These are phyloP conservation scores for Symbiodinium natans DNA, from an alignment of 73 alveolate genomes.

Conservation along the genomic window DNA sequence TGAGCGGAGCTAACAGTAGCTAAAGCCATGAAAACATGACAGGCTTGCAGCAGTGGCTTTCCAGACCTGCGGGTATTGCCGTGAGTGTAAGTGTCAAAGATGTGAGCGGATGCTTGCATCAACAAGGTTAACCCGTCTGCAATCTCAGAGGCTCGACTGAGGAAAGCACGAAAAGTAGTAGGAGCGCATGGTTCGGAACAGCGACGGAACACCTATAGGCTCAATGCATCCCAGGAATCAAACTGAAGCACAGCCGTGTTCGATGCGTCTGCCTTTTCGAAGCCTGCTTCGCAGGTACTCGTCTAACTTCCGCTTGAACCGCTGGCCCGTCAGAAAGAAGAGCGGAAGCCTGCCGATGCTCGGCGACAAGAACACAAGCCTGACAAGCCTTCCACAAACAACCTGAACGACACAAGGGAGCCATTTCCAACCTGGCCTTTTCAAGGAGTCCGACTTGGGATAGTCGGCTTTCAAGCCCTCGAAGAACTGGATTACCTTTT, in stretches of 20 bases:
- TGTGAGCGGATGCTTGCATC: no score
- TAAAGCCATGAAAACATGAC: neutral
- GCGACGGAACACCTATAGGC: conserved; percentile 38
- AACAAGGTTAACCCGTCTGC: no score
- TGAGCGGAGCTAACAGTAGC: no score
- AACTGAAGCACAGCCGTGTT: neutral
- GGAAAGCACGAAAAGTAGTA: conserved; percentile 24
- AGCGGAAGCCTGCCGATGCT: conserved; percentile 50
- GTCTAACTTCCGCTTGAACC: conserved; percentile 48
- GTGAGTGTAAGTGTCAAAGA: no score
- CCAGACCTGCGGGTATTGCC: neutral
- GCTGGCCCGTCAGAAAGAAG: conserved; percentile 39
- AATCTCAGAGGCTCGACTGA: no score
- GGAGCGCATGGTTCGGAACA: conserved; percentile 61
- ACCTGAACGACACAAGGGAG: neutral
- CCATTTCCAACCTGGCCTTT: neutral
- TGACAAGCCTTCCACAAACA: neutral
- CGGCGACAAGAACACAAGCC: neutral
- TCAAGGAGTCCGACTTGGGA: conserved; percentile 56
- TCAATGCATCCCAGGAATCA: no score
- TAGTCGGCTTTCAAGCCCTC: conserved; percentile 26
- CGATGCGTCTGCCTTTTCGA: conserved; percentile 45
- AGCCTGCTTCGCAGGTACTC: conserved; percentile 69
- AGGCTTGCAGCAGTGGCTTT: neutral
- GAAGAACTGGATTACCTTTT: neutral